A percentile compares a stretch with the other conserved stretches of the same genome.
phyloP scores from a whole-genome alignment of 2,329 filamentous ascomycete species.

The Trichoderma sp. region DNA sequence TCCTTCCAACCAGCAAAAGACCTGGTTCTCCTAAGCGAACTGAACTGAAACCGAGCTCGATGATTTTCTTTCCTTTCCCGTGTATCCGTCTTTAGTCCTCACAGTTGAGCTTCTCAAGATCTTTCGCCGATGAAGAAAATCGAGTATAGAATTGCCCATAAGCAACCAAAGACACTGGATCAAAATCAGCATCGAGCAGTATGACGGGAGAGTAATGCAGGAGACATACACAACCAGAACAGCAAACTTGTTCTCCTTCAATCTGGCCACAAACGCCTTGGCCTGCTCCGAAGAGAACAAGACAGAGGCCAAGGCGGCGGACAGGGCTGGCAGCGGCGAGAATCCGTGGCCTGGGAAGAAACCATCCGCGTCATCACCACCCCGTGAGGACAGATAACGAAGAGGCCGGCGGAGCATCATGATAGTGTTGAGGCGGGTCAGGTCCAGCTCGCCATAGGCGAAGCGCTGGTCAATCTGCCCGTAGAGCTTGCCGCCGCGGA shows the following conservation, averaged over 20 bases:
- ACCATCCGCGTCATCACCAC: not conserved
- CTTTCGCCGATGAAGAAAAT: not conserved
- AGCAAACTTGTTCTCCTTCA: constrained; percentile 42
- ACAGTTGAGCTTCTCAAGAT: no score
- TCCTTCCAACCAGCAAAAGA: no score
- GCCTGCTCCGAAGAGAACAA: constrained; percentile 52
- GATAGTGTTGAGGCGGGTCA: constrained; percentile 16
- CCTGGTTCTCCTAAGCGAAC: no score
- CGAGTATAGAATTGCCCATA: not conserved
- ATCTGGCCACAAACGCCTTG: constrained; percentile 40
- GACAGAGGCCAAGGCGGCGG: constrained; percentile 46
- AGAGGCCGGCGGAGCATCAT: not conserved
- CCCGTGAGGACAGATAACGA: not conserved
- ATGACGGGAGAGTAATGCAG: constrained; percentile 40
- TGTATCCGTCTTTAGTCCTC: not conserved
- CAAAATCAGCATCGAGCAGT: not conserved
- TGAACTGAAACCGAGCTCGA: no score
- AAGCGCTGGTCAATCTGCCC: constrained; percentile 22
- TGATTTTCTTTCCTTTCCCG: no score
- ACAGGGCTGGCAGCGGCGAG: constrained; percentile 41
- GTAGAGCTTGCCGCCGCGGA: not conserved
- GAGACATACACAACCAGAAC: constrained; percentile 49
- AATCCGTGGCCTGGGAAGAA: constrained; percentile 41
- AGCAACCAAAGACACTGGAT: not conserved
- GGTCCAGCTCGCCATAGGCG: constrained; percentile 23